Percentiles rank a stretch among this genome's conserved stretches.
phyloP scores from a whole-genome alignment of 192 early-diverging fungal species.

The Allomyces arbusculus region DNA sequence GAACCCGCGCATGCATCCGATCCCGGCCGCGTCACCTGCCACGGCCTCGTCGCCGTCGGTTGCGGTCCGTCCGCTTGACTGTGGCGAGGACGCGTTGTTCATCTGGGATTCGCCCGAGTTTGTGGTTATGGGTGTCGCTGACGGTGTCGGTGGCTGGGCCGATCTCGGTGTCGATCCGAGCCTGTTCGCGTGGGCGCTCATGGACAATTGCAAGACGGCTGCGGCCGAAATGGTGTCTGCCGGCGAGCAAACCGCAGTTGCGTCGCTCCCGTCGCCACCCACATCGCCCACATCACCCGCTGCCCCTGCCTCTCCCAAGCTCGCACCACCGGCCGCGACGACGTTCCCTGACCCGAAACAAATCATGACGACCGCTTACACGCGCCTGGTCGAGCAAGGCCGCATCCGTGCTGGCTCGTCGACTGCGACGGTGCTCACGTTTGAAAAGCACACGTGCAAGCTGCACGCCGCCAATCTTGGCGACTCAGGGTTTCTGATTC shows the following conservation, averaged over 20 bases:
- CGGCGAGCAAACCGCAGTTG: too few species aligned
- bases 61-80: not conserved
- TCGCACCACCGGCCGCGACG: too few species aligned
- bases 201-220: slow-evolving; percentile 5
- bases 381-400: slow-evolving; percentile 2
- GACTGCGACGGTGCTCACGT: slow-evolving; percentile 3
- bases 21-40: too few species aligned
- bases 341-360: slow-evolving; percentile 1
- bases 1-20: too few species aligned
- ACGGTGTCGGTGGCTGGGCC: slow-evolving; percentile 9
- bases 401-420: slow-evolving; percentile 5
- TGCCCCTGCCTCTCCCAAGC: too few species aligned
- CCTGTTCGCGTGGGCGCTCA: slow-evolving; percentile 11
- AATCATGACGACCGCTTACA: slow-evolving; percentile 1
- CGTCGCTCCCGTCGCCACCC: too few species aligned
- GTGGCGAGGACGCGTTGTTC: slow-evolving; percentile 7
- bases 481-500: slow-evolving; percentile 4
- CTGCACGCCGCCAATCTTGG: slow-evolving; percentile 4
- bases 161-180: slow-evolving; percentile 3
- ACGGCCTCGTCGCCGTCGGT: not conserved
- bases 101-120: not conserved
- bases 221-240: not conserved
- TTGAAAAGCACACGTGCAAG: slow-evolving; percentile 6
- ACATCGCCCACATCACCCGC: too few species aligned
- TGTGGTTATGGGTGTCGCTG: not conserved